Base-by-base conservation (phyloP, 768 basidiomycete genomes). In the Mycena sanguinolenta region DNA sequence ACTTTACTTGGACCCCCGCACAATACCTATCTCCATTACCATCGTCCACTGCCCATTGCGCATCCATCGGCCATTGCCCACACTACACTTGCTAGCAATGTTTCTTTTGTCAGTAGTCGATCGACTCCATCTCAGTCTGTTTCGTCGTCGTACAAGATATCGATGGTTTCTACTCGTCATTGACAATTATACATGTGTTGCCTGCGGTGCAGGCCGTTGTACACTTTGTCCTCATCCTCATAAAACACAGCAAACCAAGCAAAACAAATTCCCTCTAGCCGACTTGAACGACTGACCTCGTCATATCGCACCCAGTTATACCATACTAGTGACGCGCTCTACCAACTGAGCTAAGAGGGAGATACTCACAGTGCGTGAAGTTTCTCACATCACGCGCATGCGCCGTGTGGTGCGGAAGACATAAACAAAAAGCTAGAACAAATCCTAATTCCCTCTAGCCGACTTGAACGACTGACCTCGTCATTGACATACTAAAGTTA, bases 281-380 rank as follows among this genome's bases (percentile, higher is more conserved):
- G 68, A 69, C 53, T 69, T 70, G 63, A 60, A 70, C 69, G 63
- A 70, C 69, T 70, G 69, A 70, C 69, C 69, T 70, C 67, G 67
- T 69, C 67, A 69, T 67, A 16, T 10, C 17, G 2, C 4, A 8
- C 5, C 10, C 0, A 14, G 19, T 1, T 8, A 10, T 17, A 7
- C n/a, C 21, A 68, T 84, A 84, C 84, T 84, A 85, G 85, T 86
- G 84, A 86, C 83, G 85, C 85, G 85, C 84, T 85, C 84, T 85
- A 84, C 84, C 84, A 81, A 81, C 85, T 86, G 85, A 86, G 85
- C 85, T 86, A 85, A 85, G 67, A 68, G 67, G 67, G 67, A 67
- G 30, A 42, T 32, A 60, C 19, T 38, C 14, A 14, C 8, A 14
- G 36, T 14, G 36, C 36, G 14, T 38, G 36, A 38, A 14, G 36